Evolutionary conservation across 208 protist species (phyloP), one percentile per base, ranked within the genome.

Genomic region (Acanthamoeba rhysodes): DNA sequence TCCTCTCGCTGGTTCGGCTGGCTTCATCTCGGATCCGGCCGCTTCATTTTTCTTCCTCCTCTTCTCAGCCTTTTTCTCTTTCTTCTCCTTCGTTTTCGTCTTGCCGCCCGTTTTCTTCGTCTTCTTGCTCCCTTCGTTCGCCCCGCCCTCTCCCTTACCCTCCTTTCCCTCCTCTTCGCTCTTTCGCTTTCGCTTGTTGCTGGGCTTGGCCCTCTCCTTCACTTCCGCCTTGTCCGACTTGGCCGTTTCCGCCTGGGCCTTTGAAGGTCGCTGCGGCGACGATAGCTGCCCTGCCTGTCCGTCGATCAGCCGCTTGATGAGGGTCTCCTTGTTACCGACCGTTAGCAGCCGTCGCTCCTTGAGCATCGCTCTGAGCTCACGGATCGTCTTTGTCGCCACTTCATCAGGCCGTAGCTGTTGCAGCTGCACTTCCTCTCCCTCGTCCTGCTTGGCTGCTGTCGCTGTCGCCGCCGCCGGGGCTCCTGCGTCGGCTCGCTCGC

Each of bases 171-270:
- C 32, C 20, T 7, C 87, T 22, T 48, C 64, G 24, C 62, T n/a
- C 37, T 93, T 93, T 93, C 62, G 55, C 45, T 93, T 76, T 6
- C 87, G 55, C 37, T 76, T 93, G 55, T 50, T 93, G 55, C 87
- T 93, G 55, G 55, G 48, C 29, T 27, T 90, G n/a, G 53, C 55
- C 55, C 27, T 87, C 10, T 16, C 78, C 53, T 29, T 9, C 41
- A n/a, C 24, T 24, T 24, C 27, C 76, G 37, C 37, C 48, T 57
- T 48, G 45, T 41, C 20, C 18, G 45, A 16, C 74, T 57, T 57
- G 53, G 53, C 32, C 55, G 82, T 64, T 12, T 2, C 29, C 76
- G 16, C 24, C 45, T 90, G 41, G 80, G 80, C 70, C 53, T 57
- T 57, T 16, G 2, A 14, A 20, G 41, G 41, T 45, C 16, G 6